Evolutionary conservation across 176 grass and related monocot species (phyloP).

Genomic region (Aegilops sharonensis): DNA sequence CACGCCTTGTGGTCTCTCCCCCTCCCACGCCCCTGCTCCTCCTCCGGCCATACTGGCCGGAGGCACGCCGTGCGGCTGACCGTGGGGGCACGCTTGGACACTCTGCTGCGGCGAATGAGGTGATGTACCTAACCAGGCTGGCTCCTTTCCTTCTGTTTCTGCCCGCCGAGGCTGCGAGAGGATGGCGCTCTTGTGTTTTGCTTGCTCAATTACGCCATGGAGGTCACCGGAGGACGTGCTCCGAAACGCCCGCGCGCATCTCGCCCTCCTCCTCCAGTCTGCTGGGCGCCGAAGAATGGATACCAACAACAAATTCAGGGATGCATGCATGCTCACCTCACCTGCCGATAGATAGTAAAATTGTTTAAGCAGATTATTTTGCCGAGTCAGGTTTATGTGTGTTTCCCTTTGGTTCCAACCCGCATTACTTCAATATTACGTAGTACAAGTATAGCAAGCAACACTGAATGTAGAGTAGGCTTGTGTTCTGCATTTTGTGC

Average conservation of each 20-base stretch:
- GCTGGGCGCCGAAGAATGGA: background rate
- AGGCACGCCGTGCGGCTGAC: background rate
- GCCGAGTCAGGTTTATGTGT: background rate
- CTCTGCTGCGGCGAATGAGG: background rate
- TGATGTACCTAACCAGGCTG: background rate
- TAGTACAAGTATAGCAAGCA: background rate
- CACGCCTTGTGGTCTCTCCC: slow-evolving; percentile 11
- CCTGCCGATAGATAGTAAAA: background rate
- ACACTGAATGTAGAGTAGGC: background rate
- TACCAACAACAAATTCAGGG: too few relatives aligned
- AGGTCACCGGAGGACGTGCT: background rate
- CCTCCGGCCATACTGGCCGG: slow-evolving; percentile 1
- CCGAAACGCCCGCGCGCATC: background rate
- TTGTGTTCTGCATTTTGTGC: background rate
- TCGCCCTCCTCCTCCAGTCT: background rate
- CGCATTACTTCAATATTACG: background rate
- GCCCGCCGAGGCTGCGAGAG: background rate
- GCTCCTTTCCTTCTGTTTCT: background rate
- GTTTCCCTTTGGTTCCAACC: background rate
- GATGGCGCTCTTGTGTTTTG: background rate
- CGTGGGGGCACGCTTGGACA: background rate
- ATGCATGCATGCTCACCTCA: background rate
- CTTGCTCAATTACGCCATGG: background rate
- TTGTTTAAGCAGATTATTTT: background rate
- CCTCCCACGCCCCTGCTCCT: background rate